phyloP scores from a whole-genome alignment of 495 filamentous ascomycete genomes.

The Copromyces sp. region DNA sequence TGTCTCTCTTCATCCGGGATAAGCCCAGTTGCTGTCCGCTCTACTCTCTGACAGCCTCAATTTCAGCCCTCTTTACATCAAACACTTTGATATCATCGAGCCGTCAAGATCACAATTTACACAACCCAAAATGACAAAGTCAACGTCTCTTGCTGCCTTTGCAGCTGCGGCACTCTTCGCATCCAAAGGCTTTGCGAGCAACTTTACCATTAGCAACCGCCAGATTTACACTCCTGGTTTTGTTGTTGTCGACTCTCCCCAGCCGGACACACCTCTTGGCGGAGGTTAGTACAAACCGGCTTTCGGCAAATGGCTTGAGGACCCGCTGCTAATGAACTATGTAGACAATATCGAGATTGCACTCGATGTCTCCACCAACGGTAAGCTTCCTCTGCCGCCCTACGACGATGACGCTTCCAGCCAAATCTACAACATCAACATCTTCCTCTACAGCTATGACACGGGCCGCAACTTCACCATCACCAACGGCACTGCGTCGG shows the following conservation, averaged over 20 bases:
- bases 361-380: constrained; percentile 55
- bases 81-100: background rate
- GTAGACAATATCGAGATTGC: constrained; percentile 53
- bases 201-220: constrained; percentile 46
- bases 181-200: constrained; percentile 10
- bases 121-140: constrained; percentile 6
- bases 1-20: background rate
- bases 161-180: constrained; percentile 9
- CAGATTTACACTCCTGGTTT: constrained; percentile 57
- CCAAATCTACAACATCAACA: constrained; percentile 50
- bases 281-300: constrained; percentile 38
- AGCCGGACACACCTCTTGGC: constrained; percentile 56
- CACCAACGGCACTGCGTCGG: constrained; percentile 50
- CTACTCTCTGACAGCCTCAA: background rate
- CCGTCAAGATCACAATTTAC: constrained; percentile 17
- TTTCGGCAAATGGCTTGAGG: background rate
- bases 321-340: background rate
- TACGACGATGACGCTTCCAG: constrained; percentile 38
- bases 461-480: constrained; percentile 58
- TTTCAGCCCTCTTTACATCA: background rate
- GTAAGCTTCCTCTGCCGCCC: constrained; percentile 48
- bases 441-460: constrained; percentile 54
- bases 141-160: constrained; percentile 9
- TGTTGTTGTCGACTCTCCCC: constrained; percentile 52
- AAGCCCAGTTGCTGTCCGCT: background rate